A percentile compares a stretch with the other conserved stretches of the same genome.
These are phyloP conservation scores for Penicillium freii DNA, from an alignment of 2,329 filamentous ascomycete genomes.

Conservation along the genomic window DNA sequence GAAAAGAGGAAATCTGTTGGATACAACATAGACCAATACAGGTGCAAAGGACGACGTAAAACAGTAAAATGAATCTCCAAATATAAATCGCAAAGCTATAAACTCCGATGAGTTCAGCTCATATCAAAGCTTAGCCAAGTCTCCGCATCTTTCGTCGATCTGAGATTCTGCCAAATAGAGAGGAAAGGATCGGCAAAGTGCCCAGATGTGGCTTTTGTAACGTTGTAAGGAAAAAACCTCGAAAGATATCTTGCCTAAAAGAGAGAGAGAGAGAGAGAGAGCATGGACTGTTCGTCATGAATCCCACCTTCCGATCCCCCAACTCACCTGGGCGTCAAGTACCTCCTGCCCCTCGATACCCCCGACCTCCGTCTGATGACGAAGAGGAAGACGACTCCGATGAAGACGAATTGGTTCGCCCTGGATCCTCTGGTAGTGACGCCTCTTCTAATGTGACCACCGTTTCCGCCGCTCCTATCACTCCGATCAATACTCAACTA, in stretches of 20 bases:
- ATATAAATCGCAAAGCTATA: not conserved
- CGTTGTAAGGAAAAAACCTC: not conserved
- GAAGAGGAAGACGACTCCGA: constrained; percentile 26
- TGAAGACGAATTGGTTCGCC: constrained; percentile 37
- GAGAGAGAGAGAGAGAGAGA: not conserved
- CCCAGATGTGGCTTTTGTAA: constrained; percentile 8
- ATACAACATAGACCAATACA: not conserved
- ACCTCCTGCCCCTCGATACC: constrained; percentile 18
- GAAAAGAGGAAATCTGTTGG: not conserved
- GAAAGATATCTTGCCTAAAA: not conserved
- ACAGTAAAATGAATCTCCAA: not conserved
- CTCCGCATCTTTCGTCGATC: constrained; percentile 6
- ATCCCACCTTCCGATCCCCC: constrained; percentile 14
- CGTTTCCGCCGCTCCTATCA: constrained; percentile 42
- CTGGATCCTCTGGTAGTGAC: constrained; percentile 48
- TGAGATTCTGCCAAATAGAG: constrained; percentile 5
- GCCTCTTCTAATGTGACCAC: constrained; percentile 48
- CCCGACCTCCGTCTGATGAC: constrained; percentile 22
- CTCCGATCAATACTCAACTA: constrained; percentile 33
- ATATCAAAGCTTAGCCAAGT: not conserved
- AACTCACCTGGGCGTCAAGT: constrained; percentile 21
- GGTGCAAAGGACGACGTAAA: too few species aligned
- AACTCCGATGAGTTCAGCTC: not conserved
- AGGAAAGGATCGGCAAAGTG: constrained; percentile 12
- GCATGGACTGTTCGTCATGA: constrained; percentile 23